These are phyloP conservation scores for Eudorina sp. DNA, from an alignment of 139 green algal species.

Conservation along the genomic window DNA sequence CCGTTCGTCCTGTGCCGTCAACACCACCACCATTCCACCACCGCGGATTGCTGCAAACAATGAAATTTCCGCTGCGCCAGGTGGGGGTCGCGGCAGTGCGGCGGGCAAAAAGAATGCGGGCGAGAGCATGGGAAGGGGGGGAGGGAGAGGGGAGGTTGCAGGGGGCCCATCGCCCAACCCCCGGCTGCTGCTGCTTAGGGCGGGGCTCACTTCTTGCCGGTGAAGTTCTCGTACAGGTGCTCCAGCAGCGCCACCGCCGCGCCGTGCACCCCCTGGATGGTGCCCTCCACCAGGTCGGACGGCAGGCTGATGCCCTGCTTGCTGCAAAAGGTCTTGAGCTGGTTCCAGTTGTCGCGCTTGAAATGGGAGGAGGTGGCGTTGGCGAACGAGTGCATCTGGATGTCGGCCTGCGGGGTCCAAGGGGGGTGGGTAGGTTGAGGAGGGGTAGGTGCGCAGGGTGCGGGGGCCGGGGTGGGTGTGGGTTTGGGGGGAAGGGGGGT, in stretches of 20 bases:
- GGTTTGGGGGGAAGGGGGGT: neutral
- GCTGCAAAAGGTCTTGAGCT: conserved; percentile 58
- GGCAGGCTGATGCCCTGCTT: conserved; percentile 61
- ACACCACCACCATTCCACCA: too few species aligned
- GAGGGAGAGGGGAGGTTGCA: too few species aligned
- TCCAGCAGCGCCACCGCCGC: conserved; percentile 66
- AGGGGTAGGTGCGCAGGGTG: neutral
- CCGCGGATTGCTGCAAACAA: too few species aligned
- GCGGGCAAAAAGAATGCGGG: too few species aligned
- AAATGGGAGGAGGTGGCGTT: conserved; percentile 68
- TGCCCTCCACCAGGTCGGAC: conserved; percentile 62
- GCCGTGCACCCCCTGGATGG: conserved; percentile 58
- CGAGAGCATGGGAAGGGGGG: too few species aligned
- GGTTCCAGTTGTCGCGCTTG: conserved; percentile 76
- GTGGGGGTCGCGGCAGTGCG: too few species aligned
- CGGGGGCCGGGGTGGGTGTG: neutral
- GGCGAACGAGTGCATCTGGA: conserved; percentile 76
- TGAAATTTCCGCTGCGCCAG: too few species aligned
- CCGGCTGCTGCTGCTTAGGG: neutral
- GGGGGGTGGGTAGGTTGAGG: neutral
- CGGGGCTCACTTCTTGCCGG: conserved; percentile 75
- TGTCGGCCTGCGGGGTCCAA: conserved; percentile 75
- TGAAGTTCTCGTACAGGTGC: conserved; percentile 71
- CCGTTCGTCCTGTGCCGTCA: too few species aligned
- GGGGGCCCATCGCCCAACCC: too few species aligned